A percentile compares a stretch with the other conserved stretches of the same genome.
phyloP scores from a whole-genome alignment of 2,329 filamentous ascomycete species.

The Hortaea werneckii region DNA sequence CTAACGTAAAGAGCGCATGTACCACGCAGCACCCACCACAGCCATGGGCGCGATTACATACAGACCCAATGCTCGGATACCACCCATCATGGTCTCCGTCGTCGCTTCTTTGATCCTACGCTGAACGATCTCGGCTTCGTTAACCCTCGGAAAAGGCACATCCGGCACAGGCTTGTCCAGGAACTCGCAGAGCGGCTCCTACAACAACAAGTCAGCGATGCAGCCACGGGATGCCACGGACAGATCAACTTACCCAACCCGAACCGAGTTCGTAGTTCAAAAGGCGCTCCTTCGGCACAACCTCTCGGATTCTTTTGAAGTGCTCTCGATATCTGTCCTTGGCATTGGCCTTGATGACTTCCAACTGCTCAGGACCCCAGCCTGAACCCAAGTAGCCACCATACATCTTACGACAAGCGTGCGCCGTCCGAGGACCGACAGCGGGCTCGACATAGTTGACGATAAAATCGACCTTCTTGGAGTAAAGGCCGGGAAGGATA shows the following conservation, averaged over 20 bases:
- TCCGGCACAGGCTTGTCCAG: constrained; percentile 4
- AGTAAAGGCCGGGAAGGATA: neutral
- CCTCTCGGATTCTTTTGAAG: constrained; percentile 1
- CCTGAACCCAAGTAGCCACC: neutral
- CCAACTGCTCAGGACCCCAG: neutral
- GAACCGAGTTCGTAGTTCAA: constrained; percentile 5
- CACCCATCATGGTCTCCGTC: neutral
- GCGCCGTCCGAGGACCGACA: neutral
- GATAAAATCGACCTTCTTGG: neutral
- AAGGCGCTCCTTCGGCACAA: constrained; percentile 11
- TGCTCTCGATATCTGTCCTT: constrained; percentile 3
- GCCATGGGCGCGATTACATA: neutral
- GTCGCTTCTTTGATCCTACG: neutral
- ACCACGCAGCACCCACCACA: neutral
- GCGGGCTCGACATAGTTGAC: neutral
- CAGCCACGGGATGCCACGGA: neutral
- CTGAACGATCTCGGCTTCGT: neutral
- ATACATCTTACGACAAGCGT: neutral
- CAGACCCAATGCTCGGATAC: neutral
- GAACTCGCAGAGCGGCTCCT: constrained; percentile 7
- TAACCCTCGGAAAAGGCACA: neutral
- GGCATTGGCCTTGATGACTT: constrained; percentile 1
- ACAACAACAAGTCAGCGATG: neutral
- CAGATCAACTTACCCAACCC: constrained; percentile 1
- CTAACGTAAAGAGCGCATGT: neutral